phyloP scores from a whole-genome alignment of 306 rosid species.

The Sphenostylis stenocarpa region DNA sequence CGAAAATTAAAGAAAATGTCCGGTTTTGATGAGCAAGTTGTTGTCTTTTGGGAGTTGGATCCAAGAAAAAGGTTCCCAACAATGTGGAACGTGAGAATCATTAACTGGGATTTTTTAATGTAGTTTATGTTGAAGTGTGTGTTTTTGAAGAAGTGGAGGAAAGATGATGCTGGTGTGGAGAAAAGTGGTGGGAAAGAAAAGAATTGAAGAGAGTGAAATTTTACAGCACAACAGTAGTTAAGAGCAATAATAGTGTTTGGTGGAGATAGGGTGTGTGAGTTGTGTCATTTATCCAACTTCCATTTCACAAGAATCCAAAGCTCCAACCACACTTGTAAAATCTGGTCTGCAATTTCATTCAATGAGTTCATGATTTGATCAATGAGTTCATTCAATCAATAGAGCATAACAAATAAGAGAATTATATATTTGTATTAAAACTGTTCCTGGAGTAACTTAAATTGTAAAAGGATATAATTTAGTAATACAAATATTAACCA shows the following conservation, averaged over 20 bases:
- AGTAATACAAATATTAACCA: no score
- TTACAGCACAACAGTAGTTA: background rate
- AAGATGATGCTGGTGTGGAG: background rate
- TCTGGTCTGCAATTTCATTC: background rate
- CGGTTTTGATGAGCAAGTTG: constrained; percentile 10
- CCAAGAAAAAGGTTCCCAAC: constrained; percentile 10
- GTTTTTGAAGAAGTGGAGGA: background rate
- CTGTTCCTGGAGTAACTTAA: no score
- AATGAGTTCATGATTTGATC: no score
- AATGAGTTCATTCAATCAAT: no score
- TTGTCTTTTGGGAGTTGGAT: constrained; percentile 12
- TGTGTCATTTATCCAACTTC: constrained; percentile 3
- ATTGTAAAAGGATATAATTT: no score
- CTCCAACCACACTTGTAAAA: background rate
- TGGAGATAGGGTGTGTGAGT: background rate
- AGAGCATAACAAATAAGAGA: no score
- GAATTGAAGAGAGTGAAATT: constrained; percentile 4
- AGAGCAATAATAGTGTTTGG: constrained; percentile 22
- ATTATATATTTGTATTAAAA: no score
- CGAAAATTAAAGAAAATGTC: background rate
- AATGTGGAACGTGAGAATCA: constrained; percentile 25
- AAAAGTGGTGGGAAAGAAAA: background rate
- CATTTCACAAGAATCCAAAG: constrained; percentile 17
- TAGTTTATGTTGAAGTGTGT: background rate
- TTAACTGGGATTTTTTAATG: constrained; percentile 26